Evolutionary conservation across 305 asterid species (phyloP).

Genomic region (Fraxinus angustifolia): DNA sequence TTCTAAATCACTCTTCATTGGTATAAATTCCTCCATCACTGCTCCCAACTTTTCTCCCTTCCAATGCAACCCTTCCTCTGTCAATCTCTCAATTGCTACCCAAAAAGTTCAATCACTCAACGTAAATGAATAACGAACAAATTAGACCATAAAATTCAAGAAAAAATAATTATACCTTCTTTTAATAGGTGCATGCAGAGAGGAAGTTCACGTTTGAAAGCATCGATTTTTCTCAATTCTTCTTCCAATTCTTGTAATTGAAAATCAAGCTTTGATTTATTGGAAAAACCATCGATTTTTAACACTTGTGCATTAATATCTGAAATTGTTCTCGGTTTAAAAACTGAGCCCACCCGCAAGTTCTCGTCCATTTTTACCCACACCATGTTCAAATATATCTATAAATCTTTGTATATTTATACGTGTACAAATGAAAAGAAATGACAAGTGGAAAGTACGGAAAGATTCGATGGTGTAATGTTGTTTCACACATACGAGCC

Average conservation of each 20-base stretch:
- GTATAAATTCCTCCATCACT: constrained; percentile 34
- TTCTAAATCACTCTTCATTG: constrained; percentile 22
- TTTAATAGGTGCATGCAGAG: constrained; percentile 24
- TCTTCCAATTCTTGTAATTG: constrained; percentile 35
- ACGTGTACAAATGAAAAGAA: background rate
- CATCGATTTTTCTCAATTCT: constrained; percentile 47
- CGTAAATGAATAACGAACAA: background rate
- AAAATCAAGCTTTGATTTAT: constrained; percentile 33
- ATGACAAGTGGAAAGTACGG: background rate
- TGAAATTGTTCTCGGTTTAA: background rate
- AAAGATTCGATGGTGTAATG: background rate
- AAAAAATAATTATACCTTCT: background rate
- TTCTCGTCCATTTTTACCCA: background rate
- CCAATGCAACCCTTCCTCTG: constrained; percentile 35
- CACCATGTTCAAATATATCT: background rate
- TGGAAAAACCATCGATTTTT: constrained; percentile 27
- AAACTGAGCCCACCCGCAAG: background rate
- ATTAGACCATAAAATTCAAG: background rate
- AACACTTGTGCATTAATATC: background rate
- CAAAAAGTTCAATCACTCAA: background rate
- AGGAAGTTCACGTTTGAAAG: constrained; percentile 39
- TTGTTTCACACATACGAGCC: background rate
- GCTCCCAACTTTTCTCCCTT: constrained; percentile 19
- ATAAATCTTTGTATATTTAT: background rate
- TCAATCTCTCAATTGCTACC: constrained; percentile 46